A percentile compares a stretch with the other conserved stretches of the same genome.
Evolutionary conservation across 2,329 filamentous ascomycete species (phyloP).

Genomic region (Aspergillus flavus): DNA sequence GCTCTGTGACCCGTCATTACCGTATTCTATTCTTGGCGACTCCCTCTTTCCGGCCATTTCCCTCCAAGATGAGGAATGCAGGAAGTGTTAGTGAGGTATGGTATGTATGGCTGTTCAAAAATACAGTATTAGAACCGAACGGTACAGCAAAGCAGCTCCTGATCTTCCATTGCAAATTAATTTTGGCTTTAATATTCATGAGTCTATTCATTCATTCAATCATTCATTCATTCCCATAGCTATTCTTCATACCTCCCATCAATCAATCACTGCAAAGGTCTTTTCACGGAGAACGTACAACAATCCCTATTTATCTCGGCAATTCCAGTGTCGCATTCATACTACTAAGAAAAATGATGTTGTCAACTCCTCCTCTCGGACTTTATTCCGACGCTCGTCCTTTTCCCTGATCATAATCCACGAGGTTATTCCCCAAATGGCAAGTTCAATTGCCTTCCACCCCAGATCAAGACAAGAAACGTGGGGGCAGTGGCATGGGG

Average conservation of each 20-base stretch:
- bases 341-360: not conserved
- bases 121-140: not conserved
- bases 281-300: not conserved
- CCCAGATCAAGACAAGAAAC: constrained; percentile 3
- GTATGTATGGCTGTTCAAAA: not conserved
- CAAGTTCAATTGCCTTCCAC: not conserved
- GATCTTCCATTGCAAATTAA: not conserved
- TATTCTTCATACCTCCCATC: not conserved
- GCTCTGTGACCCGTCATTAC: constrained; percentile 5
- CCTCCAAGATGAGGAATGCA: not conserved
- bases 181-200: not conserved
- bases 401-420: not conserved
- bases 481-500: constrained; percentile 3
- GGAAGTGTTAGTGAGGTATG: not conserved
- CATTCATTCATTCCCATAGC: not conserved
- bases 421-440: constrained; percentile 1
- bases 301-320: not conserved
- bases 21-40: constrained; percentile 3
- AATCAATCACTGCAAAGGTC: not conserved
- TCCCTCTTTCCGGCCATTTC: not conserved
- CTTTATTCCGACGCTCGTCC: not conserved
- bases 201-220: no score
- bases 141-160: not conserved
- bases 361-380: not conserved
- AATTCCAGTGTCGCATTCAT: no score